These are phyloP conservation scores for Trypanosoma boissoni DNA, from an alignment of 208 protist genomes.

Conservation along the genomic window DNA sequence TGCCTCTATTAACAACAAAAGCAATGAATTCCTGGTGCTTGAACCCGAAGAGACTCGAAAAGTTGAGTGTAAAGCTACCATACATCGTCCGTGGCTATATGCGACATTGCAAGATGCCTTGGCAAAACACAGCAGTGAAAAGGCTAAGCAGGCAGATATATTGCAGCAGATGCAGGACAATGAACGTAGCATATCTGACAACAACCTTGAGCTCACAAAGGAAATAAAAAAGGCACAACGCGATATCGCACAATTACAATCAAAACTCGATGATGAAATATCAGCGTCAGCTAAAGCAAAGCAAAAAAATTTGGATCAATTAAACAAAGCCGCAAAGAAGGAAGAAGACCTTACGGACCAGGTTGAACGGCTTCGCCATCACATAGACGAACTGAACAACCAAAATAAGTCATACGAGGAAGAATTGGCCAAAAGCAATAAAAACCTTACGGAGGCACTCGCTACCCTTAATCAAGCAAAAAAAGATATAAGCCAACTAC, in stretches of 20 bases:
- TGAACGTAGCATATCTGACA: neutral
- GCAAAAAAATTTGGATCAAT: conserved; percentile 1
- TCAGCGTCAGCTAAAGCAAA: neutral
- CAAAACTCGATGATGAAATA: conserved; percentile 6
- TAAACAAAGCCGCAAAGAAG: neutral
- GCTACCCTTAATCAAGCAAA: no score
- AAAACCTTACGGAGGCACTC: no score
- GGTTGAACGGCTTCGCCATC: no score
- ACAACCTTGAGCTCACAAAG: conserved; percentile 4
- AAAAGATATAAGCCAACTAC: no score
- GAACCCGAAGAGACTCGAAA: conserved; percentile 29
- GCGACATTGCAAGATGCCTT: conserved; percentile 28
- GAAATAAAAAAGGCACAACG: conserved; percentile 1
- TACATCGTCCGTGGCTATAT: conserved; percentile 39
- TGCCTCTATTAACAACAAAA: neutral
- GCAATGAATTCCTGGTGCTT: conserved; percentile 28
- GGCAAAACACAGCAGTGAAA: neutral
- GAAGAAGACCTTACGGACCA: neutral
- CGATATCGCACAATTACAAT: neutral
- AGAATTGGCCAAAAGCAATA: no score
- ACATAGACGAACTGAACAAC: no score
- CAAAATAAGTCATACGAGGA: no score
- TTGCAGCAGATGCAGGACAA: conserved; percentile 4
- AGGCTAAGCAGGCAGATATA: neutral
- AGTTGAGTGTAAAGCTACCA: conserved; percentile 8